These are phyloP conservation scores for Trifolium repens DNA, from an alignment of 306 rosid species.

Conservation along the genomic window DNA sequence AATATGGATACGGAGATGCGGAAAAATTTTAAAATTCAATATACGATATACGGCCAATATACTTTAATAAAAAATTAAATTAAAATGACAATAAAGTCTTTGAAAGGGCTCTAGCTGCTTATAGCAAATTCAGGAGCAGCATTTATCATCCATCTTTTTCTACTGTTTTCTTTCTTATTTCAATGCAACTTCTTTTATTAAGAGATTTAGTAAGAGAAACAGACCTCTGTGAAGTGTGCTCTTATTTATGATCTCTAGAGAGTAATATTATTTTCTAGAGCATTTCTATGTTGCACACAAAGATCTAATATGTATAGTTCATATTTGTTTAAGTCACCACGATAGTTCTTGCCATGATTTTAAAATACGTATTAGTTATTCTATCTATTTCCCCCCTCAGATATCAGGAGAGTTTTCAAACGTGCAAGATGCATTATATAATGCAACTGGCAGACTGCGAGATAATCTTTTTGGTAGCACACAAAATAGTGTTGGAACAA, in stretches of 20 bases:
- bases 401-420: slow-evolving; percentile 83
- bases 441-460: slow-evolving; percentile 88
- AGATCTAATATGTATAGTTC: slow-evolving; percentile 27
- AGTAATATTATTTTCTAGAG: slow-evolving; percentile 4
- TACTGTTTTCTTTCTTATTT: background rate
- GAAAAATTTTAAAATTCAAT: too few species aligned
- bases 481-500: slow-evolving; percentile 64
- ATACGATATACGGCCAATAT: too few species aligned
- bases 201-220: background rate
- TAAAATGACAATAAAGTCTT: slow-evolving; percentile 71
- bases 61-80: too few species aligned
- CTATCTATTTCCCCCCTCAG: slow-evolving; percentile 51
- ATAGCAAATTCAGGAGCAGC: slow-evolving; percentile 48
- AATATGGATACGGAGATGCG: too few species aligned
- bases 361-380: slow-evolving; percentile 17
- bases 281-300: slow-evolving; percentile 14
- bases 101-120: slow-evolving; percentile 82
- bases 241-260: background rate
- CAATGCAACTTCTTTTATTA: background rate
- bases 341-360: slow-evolving; percentile 16
- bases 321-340: slow-evolving; percentile 26
- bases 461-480: slow-evolving; percentile 71
- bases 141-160: background rate
- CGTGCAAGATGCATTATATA: slow-evolving; percentile 96
- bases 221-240: background rate